These are phyloP conservation scores for Apocynum venetum DNA, from an alignment of 257 asterid species.

Conservation along the genomic window DNA sequence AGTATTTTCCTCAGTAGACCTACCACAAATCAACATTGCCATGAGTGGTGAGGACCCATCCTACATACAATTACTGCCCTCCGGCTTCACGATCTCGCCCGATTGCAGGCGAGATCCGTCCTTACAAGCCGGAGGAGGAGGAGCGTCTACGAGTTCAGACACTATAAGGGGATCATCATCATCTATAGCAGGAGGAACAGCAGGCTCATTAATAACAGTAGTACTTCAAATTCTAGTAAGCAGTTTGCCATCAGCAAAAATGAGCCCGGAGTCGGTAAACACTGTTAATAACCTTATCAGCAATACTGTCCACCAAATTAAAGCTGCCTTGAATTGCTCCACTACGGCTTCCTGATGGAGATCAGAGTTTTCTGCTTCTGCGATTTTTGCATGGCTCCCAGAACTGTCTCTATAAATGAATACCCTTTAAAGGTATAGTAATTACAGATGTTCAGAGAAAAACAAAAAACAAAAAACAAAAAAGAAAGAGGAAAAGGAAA, in stretches of 20 bases:
- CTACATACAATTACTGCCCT: conserved; percentile 67
- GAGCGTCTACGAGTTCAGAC: conserved; percentile 55
- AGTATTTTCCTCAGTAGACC: conserved; percentile 78
- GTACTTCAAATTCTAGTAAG: conserved; percentile 81
- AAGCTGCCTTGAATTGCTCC: conserved; percentile 72
- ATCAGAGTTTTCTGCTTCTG: not conserved
- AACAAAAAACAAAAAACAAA: not conserved
- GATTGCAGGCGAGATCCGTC: conserved; percentile 44
- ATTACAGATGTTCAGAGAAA: not conserved
- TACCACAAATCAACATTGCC: conserved; percentile 69
- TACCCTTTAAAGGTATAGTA: conserved; percentile 2
- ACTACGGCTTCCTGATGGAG: conserved; percentile 28
- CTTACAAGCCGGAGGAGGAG: conserved; percentile 13
- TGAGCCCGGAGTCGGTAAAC: conserved; percentile 82
- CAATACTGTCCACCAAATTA: conserved; percentile 81
- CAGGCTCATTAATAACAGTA: conserved; percentile 73
- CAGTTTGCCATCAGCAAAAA: conserved; percentile 65
- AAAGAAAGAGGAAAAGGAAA: too few species aligned
- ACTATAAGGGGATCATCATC: not conserved
- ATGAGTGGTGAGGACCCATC: conserved; percentile 94
- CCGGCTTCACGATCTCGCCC: conserved; percentile 79
- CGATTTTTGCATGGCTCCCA: not conserved
- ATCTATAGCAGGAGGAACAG: not conserved
- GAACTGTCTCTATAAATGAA: not conserved
- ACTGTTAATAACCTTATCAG: conserved; percentile 77